A percentile compares a stretch with the other conserved stretches of the same genome.
These are phyloP conservation scores for Neurospora sp. DNA, from an alignment of 495 filamentous ascomycete genomes.

Conservation along the genomic window DNA sequence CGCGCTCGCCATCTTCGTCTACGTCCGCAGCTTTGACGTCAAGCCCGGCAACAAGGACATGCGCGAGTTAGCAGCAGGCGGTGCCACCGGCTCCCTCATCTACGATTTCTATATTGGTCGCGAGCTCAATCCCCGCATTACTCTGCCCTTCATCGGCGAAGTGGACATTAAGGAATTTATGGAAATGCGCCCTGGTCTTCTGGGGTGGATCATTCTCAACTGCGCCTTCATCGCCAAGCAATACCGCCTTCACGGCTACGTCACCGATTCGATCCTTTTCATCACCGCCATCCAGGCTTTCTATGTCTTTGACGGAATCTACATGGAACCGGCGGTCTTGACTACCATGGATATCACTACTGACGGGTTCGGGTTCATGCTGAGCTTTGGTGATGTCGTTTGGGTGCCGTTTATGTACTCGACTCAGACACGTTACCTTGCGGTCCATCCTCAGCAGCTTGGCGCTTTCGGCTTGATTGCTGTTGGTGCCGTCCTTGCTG, in stretches of 20 bases:
- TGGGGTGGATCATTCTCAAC: conserved; percentile 84
- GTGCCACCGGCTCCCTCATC: conserved; percentile 71
- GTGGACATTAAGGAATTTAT: conserved; percentile 87
- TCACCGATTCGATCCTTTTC: conserved; percentile 83
- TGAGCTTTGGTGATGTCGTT: conserved; percentile 87
- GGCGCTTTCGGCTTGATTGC: conserved; percentile 51
- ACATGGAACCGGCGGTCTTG: conserved; percentile 83
- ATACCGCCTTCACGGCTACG: conserved; percentile 68
- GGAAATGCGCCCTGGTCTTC: conserved; percentile 83
- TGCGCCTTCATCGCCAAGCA: conserved; percentile 79
- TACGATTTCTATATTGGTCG: conserved; percentile 98
- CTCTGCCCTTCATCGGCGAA: conserved; percentile 64
- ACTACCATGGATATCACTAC: conserved; percentile 94
- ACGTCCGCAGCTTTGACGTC: conserved; percentile 70
- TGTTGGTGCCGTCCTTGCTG: conserved; percentile 52
- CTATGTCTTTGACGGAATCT: conserved; percentile 80
- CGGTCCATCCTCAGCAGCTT: conserved; percentile 69
- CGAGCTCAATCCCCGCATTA: conserved; percentile 86
- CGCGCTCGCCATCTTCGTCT: conserved; percentile 60
- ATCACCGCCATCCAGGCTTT: conserved; percentile 68
- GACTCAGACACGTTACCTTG: conserved; percentile 78
- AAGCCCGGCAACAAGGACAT: conserved; percentile 55
- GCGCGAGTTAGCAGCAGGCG: conserved; percentile 73
- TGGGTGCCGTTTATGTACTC: conserved; percentile 92
- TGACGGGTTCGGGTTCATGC: conserved; percentile 95